phyloP scores from a whole-genome alignment of 768 basidiomycete species.

The Epithele typhae region DNA sequence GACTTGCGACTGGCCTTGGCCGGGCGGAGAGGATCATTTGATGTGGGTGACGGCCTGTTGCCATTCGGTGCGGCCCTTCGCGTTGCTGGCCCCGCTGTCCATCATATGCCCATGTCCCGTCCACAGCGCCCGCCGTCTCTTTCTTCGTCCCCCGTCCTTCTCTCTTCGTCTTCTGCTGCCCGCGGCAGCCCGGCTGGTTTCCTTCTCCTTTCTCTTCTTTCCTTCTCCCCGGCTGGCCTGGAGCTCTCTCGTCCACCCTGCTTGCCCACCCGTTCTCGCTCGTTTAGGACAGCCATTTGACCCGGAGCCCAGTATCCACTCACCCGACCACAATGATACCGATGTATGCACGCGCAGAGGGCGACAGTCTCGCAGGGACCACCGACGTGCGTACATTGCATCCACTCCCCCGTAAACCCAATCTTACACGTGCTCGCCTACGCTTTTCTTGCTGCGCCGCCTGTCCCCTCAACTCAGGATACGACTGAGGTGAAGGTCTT shows the following conservation, averaged over 20 bases:
- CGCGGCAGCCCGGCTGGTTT: constrained; percentile 8
- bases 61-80: no score
- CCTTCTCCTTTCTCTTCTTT: not conserved
- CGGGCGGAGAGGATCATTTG: no score
- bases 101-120: no score
- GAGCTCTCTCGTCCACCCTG: constrained; percentile 8
- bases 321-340: not conserved
- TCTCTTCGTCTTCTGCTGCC: constrained; percentile 1
- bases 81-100: no score
- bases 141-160: not conserved
- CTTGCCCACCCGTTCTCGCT: not conserved
- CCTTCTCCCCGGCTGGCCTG: constrained; percentile 11
- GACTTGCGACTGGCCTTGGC: not conserved
- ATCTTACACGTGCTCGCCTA: no score
- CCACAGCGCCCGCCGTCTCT: not conserved
- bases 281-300: not conserved
- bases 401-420: no score
- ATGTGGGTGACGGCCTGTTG: not conserved
- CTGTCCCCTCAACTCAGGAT: not conserved
- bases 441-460: not conserved
- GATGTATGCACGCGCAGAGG: not conserved
- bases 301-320: not conserved
- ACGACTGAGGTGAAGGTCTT: constrained; percentile 11
- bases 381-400: no score
- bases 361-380: no score